Evolutionary conservation across 306 rosid species (phyloP), one percentile per base, ranked within the genome.

Genomic region (Lathyrus sativus): DNA sequence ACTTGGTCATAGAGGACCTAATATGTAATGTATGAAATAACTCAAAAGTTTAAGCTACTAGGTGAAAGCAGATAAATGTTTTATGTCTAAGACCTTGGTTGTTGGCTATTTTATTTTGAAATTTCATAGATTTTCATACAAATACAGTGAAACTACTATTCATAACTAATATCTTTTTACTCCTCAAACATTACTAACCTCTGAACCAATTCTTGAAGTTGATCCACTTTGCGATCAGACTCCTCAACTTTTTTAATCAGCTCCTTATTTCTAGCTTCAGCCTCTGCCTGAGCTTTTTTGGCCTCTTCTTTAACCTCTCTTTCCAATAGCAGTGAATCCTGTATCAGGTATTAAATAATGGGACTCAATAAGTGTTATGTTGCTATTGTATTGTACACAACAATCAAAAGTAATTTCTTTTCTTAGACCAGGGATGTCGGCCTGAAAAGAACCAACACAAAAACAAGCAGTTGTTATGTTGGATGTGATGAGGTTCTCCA

Each of bases 131-230:
- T 67, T 39, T 46, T 65, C 31, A 65, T 31, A 44, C 44, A 65
- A 63, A 48, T 56, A 49, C 41, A 7, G 17, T 39, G 35, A 13
- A 66, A 58, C 42, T 38, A 38, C 58, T 62, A 44, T 51, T 75
- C 29, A 26, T 26, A 26, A 61, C 48, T 24, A 17, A 0, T 53
- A 62, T 59, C 61, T 38, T 58, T 65, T 38, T 22, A 11, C 37
- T 55, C 70, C 24, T 28, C 63, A 45, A 59, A 74, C 70, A 67
- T 51, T 68, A 78, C 97, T 75, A 79, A 91, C 99, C 99, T 91
- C 85, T 91, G 99, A 73, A 84, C 87, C 65, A 91, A 75, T 86
- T 90, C 99, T 80, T 95, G 99, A 62, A 91, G 92, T 76, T 95
- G 96, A 69, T 91, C 96, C 68, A 70, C 86, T 74, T 84, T 95